Evolutionary conservation across 2,329 filamentous ascomycete species (phyloP), one percentile per base, ranked within the genome.

Genomic region (Calonectria fujianensis): DNA sequence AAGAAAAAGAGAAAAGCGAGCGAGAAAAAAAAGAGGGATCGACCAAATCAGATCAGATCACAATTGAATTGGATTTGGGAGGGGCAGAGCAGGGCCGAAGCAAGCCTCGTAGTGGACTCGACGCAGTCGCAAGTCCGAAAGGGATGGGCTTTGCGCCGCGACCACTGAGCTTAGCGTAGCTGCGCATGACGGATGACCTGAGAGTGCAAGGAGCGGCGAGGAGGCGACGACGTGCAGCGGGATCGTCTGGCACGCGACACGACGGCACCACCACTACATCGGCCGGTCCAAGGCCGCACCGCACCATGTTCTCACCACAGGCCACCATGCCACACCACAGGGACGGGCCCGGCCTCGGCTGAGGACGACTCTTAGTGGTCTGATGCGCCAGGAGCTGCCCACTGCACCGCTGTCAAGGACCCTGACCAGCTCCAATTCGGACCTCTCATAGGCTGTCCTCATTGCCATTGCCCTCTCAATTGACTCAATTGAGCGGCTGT

Each of bases 231-330:
- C 61, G 20, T 74, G 71, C 71, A 78, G 73, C 70, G 69, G 74
- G 35, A 80, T 80, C 78, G 74, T 61, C 72, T 79, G 70, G 79
- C 79, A 78, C 78, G 65, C 79, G 75, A 80, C 72, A 68, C 63
- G 68, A 54, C 48, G 61, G 37, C 54, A 69, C 65, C 31, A 65
- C 72, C 72, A 73, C 48, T 63, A 54, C n/a, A 57, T 65, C 61
- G 61, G 16, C 29, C 61, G 61, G 61, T 65, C 27, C 61, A 45
- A 48, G 61, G 39, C 61, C 27, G 61, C 61, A 65, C 61, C 61
- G 64, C 67, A 69, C 66, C 32, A 48, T 41, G 37, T 39, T 13
- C 32, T 41, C 63, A 27, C 64, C 51, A 69, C 67, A 70, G 54
- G 32, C 54, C 67, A 51, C 52, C 65, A 67, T 48, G 14, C 64